Evolutionary conservation across 805 yeast species (phyloP), one percentile per base, ranked within the genome.

Genomic region (Yarrowia porcina): DNA sequence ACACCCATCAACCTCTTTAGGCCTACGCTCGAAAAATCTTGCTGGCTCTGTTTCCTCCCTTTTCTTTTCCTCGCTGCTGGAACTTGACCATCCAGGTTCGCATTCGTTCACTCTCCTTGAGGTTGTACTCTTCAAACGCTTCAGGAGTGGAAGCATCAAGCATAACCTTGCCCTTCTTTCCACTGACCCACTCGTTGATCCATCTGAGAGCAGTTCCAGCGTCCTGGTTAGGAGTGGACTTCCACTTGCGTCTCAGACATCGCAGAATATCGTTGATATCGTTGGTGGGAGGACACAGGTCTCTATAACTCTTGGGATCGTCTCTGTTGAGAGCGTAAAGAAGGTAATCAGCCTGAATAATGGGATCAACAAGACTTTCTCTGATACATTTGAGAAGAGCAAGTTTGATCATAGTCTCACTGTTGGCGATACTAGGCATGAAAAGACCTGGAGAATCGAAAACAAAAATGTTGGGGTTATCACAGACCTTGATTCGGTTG

Each of bases 391-490:
- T 96, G 36, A 88, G 84, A 18, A 91, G 74, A 0, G 89, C 79
- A 38, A 92, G 77, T 2, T 86, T 81, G 23, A 93, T 76, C 94
- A 92, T 89, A 1, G 90, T 83, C 65, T 85, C 83, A 3, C 81
- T 72, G 65, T 82, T 80, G 50, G 81, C 80, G 10, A 85, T 88
- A 20, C 84, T 83, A 0, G 99, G 98, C 12, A 90, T 74, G 64
- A 90, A 83, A 4, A 94, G 92, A 1, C 99, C 99, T 0, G 99
- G 99, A 0, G 97, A 89, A 71, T 94, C 99, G 68, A 88, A 84
- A 8, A 92, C 77, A 64, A 84, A 80, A 2, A 93, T 80, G 33
- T 83, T 84, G 0, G 94, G 92, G 28, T 79, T 79, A 11, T 76
- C 73, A 44, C 80, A 75, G 13, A 94, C 78, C 62, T 86, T 76